Percentiles rank a stretch among this genome's conserved stretches.
Conservation (phyloP, 192 early-diverging fungal species). For the Glomus cerebriforme region DNA sequence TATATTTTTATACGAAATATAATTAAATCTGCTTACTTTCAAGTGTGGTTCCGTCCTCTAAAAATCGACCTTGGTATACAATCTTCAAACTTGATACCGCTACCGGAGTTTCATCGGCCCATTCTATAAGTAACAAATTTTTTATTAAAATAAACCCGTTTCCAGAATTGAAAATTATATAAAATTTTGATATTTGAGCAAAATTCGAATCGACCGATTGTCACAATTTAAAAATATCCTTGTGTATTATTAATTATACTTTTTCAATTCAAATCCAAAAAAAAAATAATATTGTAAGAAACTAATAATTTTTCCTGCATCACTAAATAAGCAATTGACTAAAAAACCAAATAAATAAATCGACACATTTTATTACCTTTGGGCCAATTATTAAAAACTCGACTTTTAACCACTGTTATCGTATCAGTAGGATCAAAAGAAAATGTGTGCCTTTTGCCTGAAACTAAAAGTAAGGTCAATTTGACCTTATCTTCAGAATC, state of each 20-base stretch:
- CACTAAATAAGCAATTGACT: neutral
- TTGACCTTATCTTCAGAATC: constrained; percentile 28
- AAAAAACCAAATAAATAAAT: neutral
- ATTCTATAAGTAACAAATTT: constrained; percentile 32
- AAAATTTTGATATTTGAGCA: neutral
- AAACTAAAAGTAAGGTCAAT: constrained; percentile 48
- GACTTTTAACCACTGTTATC: constrained; percentile 42
- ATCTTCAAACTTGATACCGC: constrained; percentile 47
- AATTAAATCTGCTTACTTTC: constrained; percentile 33
- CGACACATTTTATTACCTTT: constrained; percentile 33
- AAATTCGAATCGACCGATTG: neutral
- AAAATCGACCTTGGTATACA: constrained; percentile 49
- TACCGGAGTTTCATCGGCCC: constrained; percentile 47
- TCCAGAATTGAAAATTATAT: no score
- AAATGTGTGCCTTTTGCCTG: constrained; percentile 46
- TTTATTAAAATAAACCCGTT: neutral
- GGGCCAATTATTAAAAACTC: constrained; percentile 48
- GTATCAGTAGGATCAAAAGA: constrained; percentile 40
- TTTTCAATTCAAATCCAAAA: neutral
- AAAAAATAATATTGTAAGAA: neutral
- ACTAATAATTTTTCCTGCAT: neutral
- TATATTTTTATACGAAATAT: neutral
- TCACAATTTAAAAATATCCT: neutral
- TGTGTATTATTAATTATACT: no score
- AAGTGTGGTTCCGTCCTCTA: constrained; percentile 46